Base-by-base conservation (phyloP, 106 monocot species). In the Chionographis japonica region DNA sequence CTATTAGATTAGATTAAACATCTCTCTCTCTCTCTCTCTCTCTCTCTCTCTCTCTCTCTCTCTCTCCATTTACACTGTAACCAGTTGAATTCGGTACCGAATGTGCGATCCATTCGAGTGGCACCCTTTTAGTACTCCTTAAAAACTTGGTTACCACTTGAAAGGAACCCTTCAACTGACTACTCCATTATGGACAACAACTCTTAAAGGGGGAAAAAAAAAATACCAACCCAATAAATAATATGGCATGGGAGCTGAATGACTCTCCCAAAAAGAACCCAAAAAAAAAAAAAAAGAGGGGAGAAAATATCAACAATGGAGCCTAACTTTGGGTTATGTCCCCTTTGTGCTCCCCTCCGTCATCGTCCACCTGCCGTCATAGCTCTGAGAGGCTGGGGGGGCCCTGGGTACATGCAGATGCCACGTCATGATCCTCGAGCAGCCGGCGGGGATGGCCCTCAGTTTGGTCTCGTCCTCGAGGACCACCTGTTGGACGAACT, bases 381-480 rank as follows among this genome's bases (percentile, higher is more conserved):
- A 49, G 41, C 4, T 66, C 15, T 37, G 52, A 49, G 61, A n/a
- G 18, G 37, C 53, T n/a, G 66, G 10, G 38, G 66, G 50, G 55
- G 61, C 19, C 53, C 57, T 78, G 58, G 86, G 88, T 8, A 75
- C 61, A 51, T 81, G 66, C 18, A 88, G 78, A 50, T 85, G 78
- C 84, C 88, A 88, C 66, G 77, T 8, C 88, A 88, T 79, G 40
- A 88, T 59, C 67, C 42, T 68, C 2, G 88, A 88, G 57, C 88
- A 82, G 17, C 79, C 75, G 19, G 75, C 15, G 56, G 84, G 88
- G 52, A 88, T 79, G 3, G 69, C 78, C 72, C 59, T 85, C 65
- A 81, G 41, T 60, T 82, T 88, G 63, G 16, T 68, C 51, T 79
- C 85, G 63, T 85, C 79, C 54, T 63, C 73, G 4, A 73, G 72